Conservation (phyloP, 2,329 filamentous ascomycete genomes). For the Leptographium galeiforme region DNA sequence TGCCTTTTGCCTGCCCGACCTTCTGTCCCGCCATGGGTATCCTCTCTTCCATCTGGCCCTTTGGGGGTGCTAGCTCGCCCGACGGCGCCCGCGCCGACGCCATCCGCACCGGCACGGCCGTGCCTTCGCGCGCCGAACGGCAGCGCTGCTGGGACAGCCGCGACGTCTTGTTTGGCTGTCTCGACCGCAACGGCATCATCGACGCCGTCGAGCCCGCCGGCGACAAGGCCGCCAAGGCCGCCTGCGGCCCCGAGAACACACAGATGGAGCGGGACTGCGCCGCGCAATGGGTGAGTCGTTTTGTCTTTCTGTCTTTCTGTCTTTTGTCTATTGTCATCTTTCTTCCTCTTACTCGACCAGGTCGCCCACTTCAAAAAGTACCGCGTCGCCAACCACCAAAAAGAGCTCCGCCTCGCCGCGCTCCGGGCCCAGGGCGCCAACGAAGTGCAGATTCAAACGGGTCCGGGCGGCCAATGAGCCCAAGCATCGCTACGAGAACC, state of each 20-base stretch:
- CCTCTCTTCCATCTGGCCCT: slow-evolving; percentile 22
- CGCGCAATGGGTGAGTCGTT: slow-evolving; percentile 67
- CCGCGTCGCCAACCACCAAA: slow-evolving; percentile 81
- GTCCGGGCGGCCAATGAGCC: slow-evolving; percentile 8
- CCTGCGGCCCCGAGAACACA: slow-evolving; percentile 26
- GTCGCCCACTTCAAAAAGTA: slow-evolving; percentile 98
- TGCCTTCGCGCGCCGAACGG: slow-evolving; percentile 75
- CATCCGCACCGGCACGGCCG: slow-evolving; percentile 46
- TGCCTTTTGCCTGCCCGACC: not conserved
- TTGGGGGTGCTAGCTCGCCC: slow-evolving; percentile 19
- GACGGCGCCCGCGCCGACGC: slow-evolving; percentile 36
- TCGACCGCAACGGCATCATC: slow-evolving; percentile 69
- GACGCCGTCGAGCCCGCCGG: slow-evolving; percentile 42
- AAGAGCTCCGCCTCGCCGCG: slow-evolving; percentile 63
- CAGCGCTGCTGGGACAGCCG: slow-evolving; percentile 79
- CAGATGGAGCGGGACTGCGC: slow-evolving; percentile 79
- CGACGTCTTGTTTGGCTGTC: slow-evolving; percentile 76
- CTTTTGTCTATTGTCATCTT: not conserved
- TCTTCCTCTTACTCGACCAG: slow-evolving; percentile 26
- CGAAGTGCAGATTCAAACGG: slow-evolving; percentile 28
- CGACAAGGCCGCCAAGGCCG: slow-evolving; percentile 21
- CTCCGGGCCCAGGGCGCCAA: slow-evolving; percentile 61
- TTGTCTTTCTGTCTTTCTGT: not conserved
- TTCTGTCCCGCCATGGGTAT: slow-evolving; percentile 29
- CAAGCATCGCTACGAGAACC: not conserved